Evolutionary conservation across 495 filamentous ascomycete species (phyloP), one percentile per base, ranked within the genome.

Genomic region (Pyronema domesticum): DNA sequence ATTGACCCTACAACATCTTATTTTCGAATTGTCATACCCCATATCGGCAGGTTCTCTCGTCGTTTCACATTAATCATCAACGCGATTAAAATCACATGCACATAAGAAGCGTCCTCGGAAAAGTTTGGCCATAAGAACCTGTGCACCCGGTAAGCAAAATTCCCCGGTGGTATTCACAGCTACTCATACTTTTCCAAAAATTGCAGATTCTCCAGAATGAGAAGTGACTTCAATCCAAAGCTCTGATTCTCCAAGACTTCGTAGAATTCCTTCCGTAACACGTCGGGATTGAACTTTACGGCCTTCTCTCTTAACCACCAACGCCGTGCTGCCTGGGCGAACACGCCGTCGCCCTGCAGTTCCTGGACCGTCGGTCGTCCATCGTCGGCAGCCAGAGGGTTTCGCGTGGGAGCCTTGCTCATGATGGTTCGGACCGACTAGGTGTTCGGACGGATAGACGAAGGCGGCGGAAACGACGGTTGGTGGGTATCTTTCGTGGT

Each of bases 51-150:
- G 62, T 83, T 80, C 67, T 96, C 89, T 59, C 87, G 76, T 61
- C 81, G 76, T 70, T 94, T 95, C 46, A 89, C 80, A 70, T 87
- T 93, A 52, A 87, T 77, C 57, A 96, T 79, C 56, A 94, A 67
- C 10, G 81, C 81, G 58, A 95, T 80, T 50, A 96, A 70, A 30
- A 95, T 75, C 52, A 94, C 81, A 67, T 96, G 89, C 60, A 84
- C 81, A 67, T 96, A 89, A 37, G 86, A 89, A 23, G 87, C 80
- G 63, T 88, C 80, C 59, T 95, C 88, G 40, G 75, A 77, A 66
- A 89, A 99, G 47, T 83, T 83, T 18, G 89, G 91, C 91, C 93
- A 99, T 19, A 99, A 77, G 64, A 86, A 94, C 65, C 85, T 89
- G 53, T 37, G 37, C 33, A 13, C 47, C 17, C 49, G 34, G 57